phyloP scores from a whole-genome alignment of 2,329 filamentous ascomycete species.

The Waltergamsia citrina region DNA sequence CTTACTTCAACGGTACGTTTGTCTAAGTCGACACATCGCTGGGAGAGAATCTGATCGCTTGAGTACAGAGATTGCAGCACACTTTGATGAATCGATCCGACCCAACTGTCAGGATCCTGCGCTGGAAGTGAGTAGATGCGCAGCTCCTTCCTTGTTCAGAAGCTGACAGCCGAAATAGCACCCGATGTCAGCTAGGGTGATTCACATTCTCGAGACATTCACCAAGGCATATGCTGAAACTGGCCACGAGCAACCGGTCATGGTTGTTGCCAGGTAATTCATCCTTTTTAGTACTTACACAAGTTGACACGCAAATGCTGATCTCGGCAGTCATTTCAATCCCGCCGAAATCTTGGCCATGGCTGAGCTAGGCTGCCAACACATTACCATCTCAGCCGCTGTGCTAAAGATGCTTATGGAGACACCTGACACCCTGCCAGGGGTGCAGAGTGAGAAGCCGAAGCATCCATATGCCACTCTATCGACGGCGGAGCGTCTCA shows the following conservation, averaged over 20 bases:
- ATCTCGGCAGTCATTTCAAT: conserved; percentile 9
- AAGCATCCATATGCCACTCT: conserved; percentile 5
- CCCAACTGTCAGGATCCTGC: conserved; percentile 7
- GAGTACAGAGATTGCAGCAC: conserved; percentile 9
- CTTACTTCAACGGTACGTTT: conserved; percentile 12
- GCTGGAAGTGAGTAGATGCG: conserved; percentile 7
- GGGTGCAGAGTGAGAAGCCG: conserved; percentile 3
- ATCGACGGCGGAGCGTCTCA: conserved; percentile 18
- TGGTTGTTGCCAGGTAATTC: conserved; percentile 11
- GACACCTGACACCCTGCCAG: conserved; percentile 7
- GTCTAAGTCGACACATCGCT: no score
- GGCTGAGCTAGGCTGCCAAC: conserved; percentile 10
- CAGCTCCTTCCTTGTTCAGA: no score
- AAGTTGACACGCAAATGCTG: no score
- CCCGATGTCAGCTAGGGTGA: conserved; percentile 10
- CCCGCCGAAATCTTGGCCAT: conserved; percentile 9
- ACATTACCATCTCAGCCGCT: conserved; percentile 9
- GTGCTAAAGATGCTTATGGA: conserved; percentile 8
- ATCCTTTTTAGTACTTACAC: no score
- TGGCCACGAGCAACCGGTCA: conserved; percentile 10
- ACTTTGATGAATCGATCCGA: conserved; percentile 8
- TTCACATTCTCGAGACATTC: conserved; percentile 9
- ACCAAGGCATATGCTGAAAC: conserved; percentile 7
- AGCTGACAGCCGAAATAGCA: no score
- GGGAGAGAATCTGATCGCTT: no score